phyloP scores from a whole-genome alignment of 495 filamentous ascomycete species.

The Cercophora scortea region DNA sequence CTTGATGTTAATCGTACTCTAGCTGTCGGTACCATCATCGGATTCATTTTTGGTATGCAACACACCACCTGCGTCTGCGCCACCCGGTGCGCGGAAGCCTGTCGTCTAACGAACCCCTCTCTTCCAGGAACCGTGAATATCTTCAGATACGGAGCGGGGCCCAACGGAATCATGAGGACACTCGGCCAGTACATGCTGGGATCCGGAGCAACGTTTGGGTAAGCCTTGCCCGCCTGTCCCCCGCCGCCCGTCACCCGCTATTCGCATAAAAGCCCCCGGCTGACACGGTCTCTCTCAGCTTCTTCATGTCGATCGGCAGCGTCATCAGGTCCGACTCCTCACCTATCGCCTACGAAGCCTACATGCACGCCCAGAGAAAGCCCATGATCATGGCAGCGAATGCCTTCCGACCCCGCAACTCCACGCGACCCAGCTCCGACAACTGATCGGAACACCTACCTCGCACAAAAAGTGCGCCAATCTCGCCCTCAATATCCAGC shows the following conservation, averaged over 20 bases:
- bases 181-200: constrained; percentile 95
- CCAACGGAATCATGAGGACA: constrained; percentile 87
- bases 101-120: constrained; percentile 14
- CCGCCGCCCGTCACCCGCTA: not conserved
- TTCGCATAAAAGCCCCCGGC: not conserved
- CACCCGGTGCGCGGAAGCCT: not conserved
- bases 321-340: constrained; percentile 82
- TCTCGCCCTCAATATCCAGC: not conserved
- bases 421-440: constrained; percentile 6
- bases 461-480: not conserved
- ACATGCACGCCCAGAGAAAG: constrained; percentile 48
- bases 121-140: constrained; percentile 78
- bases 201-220: constrained; percentile 97
- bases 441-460: constrained; percentile 3
- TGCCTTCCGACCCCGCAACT: constrained; percentile 27
- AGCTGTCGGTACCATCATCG: constrained; percentile 94
- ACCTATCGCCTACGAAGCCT: constrained; percentile 53
- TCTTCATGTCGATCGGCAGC: constrained; percentile 98
- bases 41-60: constrained; percentile 83
- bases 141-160: constrained; percentile 85
- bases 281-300: constrained; percentile 44
- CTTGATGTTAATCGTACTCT: constrained; percentile 5
- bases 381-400: constrained; percentile 56
- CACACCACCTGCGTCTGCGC: too few relatives aligned
- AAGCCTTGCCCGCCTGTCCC: constrained; percentile 14